Base-by-base conservation (phyloP, 1,284 basidiomycete species). In the Agaricales sp. region DNA sequence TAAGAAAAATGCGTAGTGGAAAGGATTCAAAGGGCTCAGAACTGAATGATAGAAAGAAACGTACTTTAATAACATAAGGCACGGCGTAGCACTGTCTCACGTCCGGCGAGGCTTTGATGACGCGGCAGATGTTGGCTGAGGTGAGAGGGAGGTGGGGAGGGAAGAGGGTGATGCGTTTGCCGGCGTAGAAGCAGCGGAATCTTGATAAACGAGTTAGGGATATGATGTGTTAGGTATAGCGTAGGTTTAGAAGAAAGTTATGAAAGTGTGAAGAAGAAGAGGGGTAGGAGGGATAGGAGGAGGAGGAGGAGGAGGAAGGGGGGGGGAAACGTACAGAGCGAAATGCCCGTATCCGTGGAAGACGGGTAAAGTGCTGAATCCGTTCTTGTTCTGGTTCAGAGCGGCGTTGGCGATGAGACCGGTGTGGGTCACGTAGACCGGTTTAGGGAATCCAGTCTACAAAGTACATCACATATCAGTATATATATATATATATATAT, bases 121-220 rank as follows among this genome's bases (percentile, higher is more conserved):
- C 48, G 53, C 63, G 41, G 61, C 68, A 54, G 50, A 74, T 70
- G 54, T 78, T 78, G 37, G 64, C 63, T 1, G 72, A 67, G 0
- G 77, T 78, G 51, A 79, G 63, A 0, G 76, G 74, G 14, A 78
- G 63, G 50, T 75, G 68, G 0, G 66, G 65, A 4, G 76, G 77
- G 56, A 78, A 74, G n/a, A 80, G 65, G 19, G 70, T 72, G 49
- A 77, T 65, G 2, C 69, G 61, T 51, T 71, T 67, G 18, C 61
- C 64, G 23, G 70, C 57, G 59, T 71, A 71, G 54, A 74, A 60
- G 51, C 63, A 66, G 19, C 63, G 58, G 51, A 65, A 55, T 12
- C 58, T 62, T 16, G 46, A n/a, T n/a, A n/a, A n/a, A 52, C 12
- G 30, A 12, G 30, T 37, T 11, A 37, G 11, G 11, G 30, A 16